phyloP scores from a whole-genome alignment of 495 filamentous ascomycete species.

The Oleoguttula mirabilis region DNA sequence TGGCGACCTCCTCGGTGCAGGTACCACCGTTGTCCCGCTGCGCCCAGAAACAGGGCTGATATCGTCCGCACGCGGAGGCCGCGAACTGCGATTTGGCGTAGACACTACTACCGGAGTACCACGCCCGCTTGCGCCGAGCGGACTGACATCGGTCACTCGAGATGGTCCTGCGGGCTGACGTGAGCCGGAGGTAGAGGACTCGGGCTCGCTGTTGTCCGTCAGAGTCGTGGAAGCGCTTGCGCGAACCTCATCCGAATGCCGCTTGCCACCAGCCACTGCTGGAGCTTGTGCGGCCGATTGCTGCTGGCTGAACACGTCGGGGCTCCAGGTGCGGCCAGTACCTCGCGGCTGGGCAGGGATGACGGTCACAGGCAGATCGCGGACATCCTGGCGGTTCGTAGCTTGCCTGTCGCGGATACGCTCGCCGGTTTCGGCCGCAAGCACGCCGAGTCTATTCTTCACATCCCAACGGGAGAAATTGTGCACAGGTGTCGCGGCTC shows the following conservation, averaged over 20 bases:
- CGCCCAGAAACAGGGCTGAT: neutral
- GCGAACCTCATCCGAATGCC: neutral
- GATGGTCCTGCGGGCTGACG: neutral
- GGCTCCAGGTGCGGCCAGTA: conserved; percentile 28
- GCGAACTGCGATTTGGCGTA: neutral
- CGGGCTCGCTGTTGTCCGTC: neutral
- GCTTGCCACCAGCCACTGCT: neutral
- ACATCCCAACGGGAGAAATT: conserved; percentile 27
- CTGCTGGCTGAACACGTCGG: conserved; percentile 6
- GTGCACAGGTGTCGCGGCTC: conserved; percentile 19
- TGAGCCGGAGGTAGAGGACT: neutral
- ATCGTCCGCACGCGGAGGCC: conserved; percentile 1
- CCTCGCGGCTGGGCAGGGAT: conserved; percentile 54
- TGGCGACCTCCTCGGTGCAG: conserved; percentile 4
- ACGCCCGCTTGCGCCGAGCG: too few relatives aligned
- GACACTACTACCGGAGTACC: too few relatives aligned
- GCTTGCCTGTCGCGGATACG: conserved; percentile 22
- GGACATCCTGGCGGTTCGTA: conserved; percentile 21
- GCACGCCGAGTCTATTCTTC: conserved; percentile 27
- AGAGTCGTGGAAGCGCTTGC: neutral
- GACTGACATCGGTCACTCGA: too few relatives aligned
- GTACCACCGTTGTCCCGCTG: neutral
- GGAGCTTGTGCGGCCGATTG: neutral
- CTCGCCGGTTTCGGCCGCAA: conserved; percentile 30
- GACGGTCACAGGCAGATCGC: conserved; percentile 47